Evolutionary conservation across 257 asterid genomes (phyloP).

Genomic region (Cynanchum wilfordii): DNA sequence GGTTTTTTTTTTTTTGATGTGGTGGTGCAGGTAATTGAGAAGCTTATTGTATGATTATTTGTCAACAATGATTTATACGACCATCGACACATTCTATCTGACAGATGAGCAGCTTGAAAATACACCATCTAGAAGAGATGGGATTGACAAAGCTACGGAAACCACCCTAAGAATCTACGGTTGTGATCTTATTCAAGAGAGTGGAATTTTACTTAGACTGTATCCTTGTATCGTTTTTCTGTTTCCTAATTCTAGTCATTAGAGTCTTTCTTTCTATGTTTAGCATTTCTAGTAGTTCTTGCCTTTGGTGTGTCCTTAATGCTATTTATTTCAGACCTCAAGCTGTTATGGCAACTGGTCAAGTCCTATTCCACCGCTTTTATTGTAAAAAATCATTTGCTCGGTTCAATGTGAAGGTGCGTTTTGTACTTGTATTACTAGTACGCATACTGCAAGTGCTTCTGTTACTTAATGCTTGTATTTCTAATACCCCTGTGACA

Average conservation of each 20-base stretch:
- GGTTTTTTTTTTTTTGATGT: background rate
- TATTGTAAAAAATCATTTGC: constrained; percentile 91
- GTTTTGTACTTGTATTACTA: background rate
- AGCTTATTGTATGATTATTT: background rate
- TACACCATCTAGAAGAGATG: constrained; percentile 83
- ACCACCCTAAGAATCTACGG: constrained; percentile 83
- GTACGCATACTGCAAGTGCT: background rate
- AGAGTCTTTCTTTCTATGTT: background rate
- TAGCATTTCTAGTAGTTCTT: background rate
- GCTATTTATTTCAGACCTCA: constrained; percentile 62
- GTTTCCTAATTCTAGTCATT: background rate
- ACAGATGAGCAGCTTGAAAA: constrained; percentile 69
- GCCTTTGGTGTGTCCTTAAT: constrained; percentile 42
- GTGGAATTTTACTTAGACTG: constrained; percentile 89
- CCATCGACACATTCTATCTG: constrained; percentile 83
- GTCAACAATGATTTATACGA: constrained; percentile 67
- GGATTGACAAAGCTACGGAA: constrained; percentile 76
- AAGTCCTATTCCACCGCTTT: constrained; percentile 90
- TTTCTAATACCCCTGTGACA: constrained; percentile 17
- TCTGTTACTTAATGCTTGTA: background rate
- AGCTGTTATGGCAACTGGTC: constrained; percentile 98
- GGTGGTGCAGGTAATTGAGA: constrained; percentile 5
- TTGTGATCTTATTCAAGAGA: constrained; percentile 91
- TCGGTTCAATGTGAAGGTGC: constrained; percentile 87
- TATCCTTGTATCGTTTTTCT: constrained; percentile 40